These are phyloP conservation scores for Papiliotrema flavescens DNA, from an alignment of 1,284 basidiomycete species.

Conservation along the genomic window DNA sequence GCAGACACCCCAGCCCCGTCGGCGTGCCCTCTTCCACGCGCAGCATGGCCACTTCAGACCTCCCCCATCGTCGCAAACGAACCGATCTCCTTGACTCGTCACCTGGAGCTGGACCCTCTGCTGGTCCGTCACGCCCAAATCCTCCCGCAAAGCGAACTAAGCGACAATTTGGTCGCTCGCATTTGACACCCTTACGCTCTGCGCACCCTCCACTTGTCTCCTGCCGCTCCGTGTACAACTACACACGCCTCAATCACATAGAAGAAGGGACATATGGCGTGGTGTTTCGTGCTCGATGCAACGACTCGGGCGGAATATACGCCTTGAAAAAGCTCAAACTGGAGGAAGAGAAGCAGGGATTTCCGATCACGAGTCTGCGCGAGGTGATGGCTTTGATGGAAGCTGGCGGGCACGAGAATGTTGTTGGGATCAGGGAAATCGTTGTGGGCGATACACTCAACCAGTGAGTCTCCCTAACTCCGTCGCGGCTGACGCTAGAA, in stretches of 20 bases:
- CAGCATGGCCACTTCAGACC: constrained; percentile 3
- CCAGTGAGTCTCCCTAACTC: constrained; percentile 69
- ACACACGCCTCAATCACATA: constrained; percentile 93
- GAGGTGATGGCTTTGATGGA: constrained; percentile 93
- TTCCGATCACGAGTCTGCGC: constrained; percentile 93
- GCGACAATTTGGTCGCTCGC: constrained; percentile 18
- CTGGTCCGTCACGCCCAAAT: not conserved
- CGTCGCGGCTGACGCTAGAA: constrained; percentile 53
- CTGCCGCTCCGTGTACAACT: constrained; percentile 86
- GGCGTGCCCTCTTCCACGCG: too few relatives aligned
- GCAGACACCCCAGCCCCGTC: too few relatives aligned
- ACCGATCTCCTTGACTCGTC: not conserved
- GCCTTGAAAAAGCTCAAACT: constrained; percentile 98
- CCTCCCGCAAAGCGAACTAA: too few relatives aligned
- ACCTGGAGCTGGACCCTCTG: constrained; percentile 2
- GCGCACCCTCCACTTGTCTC: constrained; percentile 70
- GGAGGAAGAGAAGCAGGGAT: constrained; percentile 95
- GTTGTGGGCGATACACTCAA: constrained; percentile 99
- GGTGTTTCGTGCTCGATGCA: constrained; percentile 91
- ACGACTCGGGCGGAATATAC: constrained; percentile 88
- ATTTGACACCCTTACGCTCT: constrained; percentile 65
- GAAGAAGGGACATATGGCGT: constrained; percentile 99
- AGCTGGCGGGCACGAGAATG: constrained; percentile 81
- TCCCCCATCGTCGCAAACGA: constrained; percentile 21
- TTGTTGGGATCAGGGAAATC: constrained; percentile 91